Evolutionary conservation across 768 basidiomycete species (phyloP), one percentile per base, ranked within the genome.

Genomic region (Cyathus striatus): DNA sequence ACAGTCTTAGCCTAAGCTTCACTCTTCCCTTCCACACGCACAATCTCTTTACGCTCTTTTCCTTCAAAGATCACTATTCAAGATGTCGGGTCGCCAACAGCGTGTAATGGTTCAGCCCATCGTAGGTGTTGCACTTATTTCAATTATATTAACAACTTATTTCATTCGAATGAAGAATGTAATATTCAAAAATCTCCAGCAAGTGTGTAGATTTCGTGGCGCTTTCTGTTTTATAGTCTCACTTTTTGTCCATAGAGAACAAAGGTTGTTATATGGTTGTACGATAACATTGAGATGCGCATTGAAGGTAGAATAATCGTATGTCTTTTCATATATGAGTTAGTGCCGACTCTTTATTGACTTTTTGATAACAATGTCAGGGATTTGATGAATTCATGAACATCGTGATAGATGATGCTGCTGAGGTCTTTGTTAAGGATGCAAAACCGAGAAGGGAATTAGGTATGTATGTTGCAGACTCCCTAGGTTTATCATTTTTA

Each of bases 311-410:
- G 78, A 66, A 96, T 99, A 64, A 85, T 91, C 69, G 95, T 97
- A 66, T 66, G 90, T 83, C 43, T 21, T n/a, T n/a, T n/a, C n/a
- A n/a, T 21, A 41, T 22, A 41, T 45, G 27, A 21, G 45, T 32
- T 37, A 43, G 25, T 20, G 21, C 34, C 36, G 42, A 46, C 27
- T n/a, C 58, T 27, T 20, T 40, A 18, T 10, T 40, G 6, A 24
- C 12, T 16, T 10, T 10, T 23, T 21, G 10, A 40, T 23, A 16
- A 6, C 10, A 10, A 6, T 24, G 12, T 9, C 18, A 97, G 95
- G 94, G 95, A 30, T 99, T 99, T 55, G 95, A 99, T 60, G 95
- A 99, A 63, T 99, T 97, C 68, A 99, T 99, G 95, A 99, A 99
- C 59, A 68, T 99, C 23, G 90, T 97, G 25, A 68, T 99, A 18